Conservation (phyloP, 306 rosid species). For the Clitoria ternatea region DNA sequence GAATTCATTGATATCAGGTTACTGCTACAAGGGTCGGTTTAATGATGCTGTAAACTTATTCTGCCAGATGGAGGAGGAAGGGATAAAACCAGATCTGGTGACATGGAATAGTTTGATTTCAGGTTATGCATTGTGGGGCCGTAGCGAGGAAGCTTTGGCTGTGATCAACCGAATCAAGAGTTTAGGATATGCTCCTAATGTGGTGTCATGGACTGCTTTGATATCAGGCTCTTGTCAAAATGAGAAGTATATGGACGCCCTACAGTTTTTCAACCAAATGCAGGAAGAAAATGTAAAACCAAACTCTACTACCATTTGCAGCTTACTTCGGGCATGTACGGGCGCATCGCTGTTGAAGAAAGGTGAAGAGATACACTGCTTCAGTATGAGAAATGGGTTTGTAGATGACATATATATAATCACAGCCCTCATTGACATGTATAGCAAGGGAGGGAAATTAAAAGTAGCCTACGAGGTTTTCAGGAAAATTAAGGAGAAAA, state of each 20-base stretch:
- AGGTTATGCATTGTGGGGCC: slow-evolving; percentile 56
- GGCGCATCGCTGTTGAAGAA: slow-evolving; percentile 50
- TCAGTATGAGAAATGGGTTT: slow-evolving; percentile 35
- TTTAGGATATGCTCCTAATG: slow-evolving; percentile 55
- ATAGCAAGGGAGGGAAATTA: slow-evolving; percentile 58
- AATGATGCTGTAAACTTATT: slow-evolving; percentile 45
- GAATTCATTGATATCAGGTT: slow-evolving; percentile 69
- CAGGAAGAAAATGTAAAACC: slow-evolving; percentile 53
- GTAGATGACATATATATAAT: slow-evolving; percentile 44
- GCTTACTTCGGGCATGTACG: slow-evolving; percentile 58
- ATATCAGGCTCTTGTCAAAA: slow-evolving; percentile 63
- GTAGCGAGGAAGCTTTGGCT: slow-evolving; percentile 46
- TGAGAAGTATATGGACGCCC: slow-evolving; percentile 40
- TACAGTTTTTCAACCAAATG: slow-evolving; percentile 54
- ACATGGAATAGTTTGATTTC: slow-evolving; percentile 70
- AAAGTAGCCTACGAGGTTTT: slow-evolving; percentile 45
- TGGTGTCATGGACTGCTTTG: slow-evolving; percentile 73
- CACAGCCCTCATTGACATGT: slow-evolving; percentile 60
- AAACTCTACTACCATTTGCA: slow-evolving; percentile 50
- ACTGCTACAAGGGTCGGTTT: slow-evolving; percentile 55
- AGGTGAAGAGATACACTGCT: slow-evolving; percentile 65
- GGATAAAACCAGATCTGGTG: slow-evolving; percentile 57
- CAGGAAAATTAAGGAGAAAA: slow-evolving; percentile 46
- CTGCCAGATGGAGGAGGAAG: slow-evolving; percentile 39
- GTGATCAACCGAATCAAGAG: slow-evolving; percentile 43